Base-by-base conservation (phyloP, 1,284 basidiomycete species). In the Coniophora puteana region DNA sequence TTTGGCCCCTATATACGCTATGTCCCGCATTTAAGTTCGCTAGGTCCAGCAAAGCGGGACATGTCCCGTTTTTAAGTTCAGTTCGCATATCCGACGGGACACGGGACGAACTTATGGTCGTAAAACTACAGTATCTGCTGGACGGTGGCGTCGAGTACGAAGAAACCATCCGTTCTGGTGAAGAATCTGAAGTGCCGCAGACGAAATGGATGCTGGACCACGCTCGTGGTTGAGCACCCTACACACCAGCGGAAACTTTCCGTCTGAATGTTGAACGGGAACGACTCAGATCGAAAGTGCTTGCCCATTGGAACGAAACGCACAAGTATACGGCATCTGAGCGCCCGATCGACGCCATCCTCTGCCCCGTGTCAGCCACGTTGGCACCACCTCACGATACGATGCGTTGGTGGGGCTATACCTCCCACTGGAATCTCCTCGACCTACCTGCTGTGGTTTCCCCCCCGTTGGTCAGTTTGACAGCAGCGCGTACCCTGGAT, bases 281-380 rank as follows among this genome's bases (percentile, higher is more conserved):
- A 44, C 49, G 54, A 1, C 68, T 76, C 48, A 65, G 74, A 10
- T 40, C 57, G 20, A 62, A 52, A 43, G 59, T 68, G 27, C 61
- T 79, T 21, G 62, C 64, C 20, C 69, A 76, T 41, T 83, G 80
- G 80, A 75, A 78, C 47, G 63, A 60, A 2, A 76, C 72, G 3
- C 50, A 38, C n/a, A 44, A 49, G 6, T 52, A 54, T 34, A 78
- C 76, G 7, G 45, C 56, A n/a, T 69, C 68, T 13, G 76, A 77
- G 11, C 61, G 78, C 35, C 65, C 67, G 3, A 67, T 80, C 36
- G 80, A 83, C 51, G 72, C 67, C 4, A 62, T 82, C 39, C 65
- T 83, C 14, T 63, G 65, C 34, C 79, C 80, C 4, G 66, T 68
- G n/a, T 68, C 72, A 18, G 66, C 75, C 1, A 74, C 70, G 17